Base-by-base conservation (phyloP, 106 monocot species). In the Dioscorea dumetorum region DNA sequence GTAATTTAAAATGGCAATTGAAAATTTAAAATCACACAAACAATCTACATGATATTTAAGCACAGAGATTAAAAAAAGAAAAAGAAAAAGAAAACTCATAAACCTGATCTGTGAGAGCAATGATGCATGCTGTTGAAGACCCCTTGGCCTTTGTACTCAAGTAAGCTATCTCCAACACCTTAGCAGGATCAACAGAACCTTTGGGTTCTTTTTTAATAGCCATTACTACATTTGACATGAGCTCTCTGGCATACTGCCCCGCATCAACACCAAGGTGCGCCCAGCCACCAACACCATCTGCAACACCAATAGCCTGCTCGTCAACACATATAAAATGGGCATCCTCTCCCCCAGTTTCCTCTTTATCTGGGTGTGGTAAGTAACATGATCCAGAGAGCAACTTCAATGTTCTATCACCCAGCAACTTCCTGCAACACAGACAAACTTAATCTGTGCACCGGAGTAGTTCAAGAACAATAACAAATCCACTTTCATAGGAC, bases 211-310 rank as follows among this genome's bases (percentile, higher is more conserved):
- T 81, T 67, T 74, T 67, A 48, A 97, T 87, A 31, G 92, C 97
- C 64, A 61, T 66, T 23, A 89, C 82, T 52, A 88, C 88, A 72
- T 92, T 63, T 52, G 84, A 75, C 91, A 92, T 97, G 17, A 97
- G 86, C 70, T 97, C 97, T 75, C 87, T 79, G 23, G 97, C 86
- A 84, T 97, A 97, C 48, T 79, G 73, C 67, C 91, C 97, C 57
- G 91, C 73, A 77, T 97, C 76, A 72, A 97, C 76, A 70, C 97
- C 97, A 76, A 89, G 78, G 18, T 92, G 89, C 72, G 97, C 91
- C 97, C 97, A 97, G n/a, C 97, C 97, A 72, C 97, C 97, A 73
- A 97, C 97, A 72, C 91, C 97, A 81, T 92, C 97, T 35, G 97
- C 97, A 14, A 97, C 88, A 60, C 91, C 97, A 64, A 97, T 87